Evolutionary conservation across 495 filamentous ascomycete species (phyloP).

Genomic region (Aspergillus kassunensis): DNA sequence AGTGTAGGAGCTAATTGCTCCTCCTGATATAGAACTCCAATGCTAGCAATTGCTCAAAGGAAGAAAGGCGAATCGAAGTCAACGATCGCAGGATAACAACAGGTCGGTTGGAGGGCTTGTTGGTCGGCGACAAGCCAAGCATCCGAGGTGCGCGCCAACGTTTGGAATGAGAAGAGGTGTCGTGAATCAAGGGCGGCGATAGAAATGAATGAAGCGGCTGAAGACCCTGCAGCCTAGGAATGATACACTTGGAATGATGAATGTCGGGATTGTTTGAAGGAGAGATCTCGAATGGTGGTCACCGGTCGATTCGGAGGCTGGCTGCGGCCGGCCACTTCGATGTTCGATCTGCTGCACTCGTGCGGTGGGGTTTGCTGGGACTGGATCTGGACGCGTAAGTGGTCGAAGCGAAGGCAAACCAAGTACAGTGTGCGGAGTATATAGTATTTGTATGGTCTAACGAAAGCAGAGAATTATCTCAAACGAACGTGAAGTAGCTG

Average conservation of each 20-base stretch:
- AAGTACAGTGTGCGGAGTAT: neutral
- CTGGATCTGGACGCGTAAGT: constrained; percentile 26
- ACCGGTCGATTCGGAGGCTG: neutral
- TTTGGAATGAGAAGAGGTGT: constrained; percentile 5
- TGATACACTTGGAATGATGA: constrained; percentile 2
- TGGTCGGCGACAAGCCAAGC: constrained; percentile 18
- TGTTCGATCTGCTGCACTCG: constrained; percentile 17
- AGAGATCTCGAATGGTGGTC: neutral
- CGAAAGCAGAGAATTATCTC: neutral
- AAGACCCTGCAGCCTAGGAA: constrained; percentile 13
- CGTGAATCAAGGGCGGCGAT: constrained; percentile 10
- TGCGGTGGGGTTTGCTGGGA: constrained; percentile 27
- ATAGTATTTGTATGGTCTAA: no score
- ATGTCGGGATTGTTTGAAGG: neutral
- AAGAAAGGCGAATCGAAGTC: constrained; percentile 5
- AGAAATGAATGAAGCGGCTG: constrained; percentile 17
- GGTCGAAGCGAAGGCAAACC: constrained; percentile 16
- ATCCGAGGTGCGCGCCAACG: constrained; percentile 8
- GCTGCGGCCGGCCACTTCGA: constrained; percentile 12
- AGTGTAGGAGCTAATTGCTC: constrained; percentile 42
- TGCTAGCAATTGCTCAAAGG: constrained; percentile 22
- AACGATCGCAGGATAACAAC: constrained; percentile 3
- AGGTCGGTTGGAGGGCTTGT: constrained; percentile 5
- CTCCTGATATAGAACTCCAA: constrained; percentile 37
- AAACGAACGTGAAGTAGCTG: neutral